Conservation (phyloP, 2,329 filamentous ascomycete species). For the Paramyrothecium sp. region DNA sequence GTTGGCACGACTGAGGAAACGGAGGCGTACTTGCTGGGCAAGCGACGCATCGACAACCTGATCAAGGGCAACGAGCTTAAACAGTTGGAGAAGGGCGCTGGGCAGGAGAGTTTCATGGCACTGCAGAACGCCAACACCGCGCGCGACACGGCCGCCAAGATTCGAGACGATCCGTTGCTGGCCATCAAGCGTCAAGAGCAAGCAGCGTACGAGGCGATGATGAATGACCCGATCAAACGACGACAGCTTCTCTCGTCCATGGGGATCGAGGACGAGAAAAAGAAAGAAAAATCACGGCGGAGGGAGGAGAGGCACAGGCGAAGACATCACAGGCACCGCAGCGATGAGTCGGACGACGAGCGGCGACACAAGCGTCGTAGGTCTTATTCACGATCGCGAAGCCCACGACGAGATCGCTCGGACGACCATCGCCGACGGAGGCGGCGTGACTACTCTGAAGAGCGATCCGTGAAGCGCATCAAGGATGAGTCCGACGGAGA, state of each 20-base stretch:
- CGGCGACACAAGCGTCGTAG: slow-evolving; percentile 39
- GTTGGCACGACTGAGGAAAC: slow-evolving; percentile 81
- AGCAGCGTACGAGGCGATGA: slow-evolving; percentile 75
- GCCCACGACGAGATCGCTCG: slow-evolving; percentile 31
- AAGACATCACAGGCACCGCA: slow-evolving; percentile 42
- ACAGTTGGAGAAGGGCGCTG: slow-evolving; percentile 73
- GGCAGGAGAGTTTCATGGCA: slow-evolving; percentile 58
- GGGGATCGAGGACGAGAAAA: slow-evolving; percentile 51
- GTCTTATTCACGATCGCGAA: slow-evolving; percentile 45
- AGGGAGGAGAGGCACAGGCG: slow-evolving; percentile 35
- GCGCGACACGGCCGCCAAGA: slow-evolving; percentile 80
- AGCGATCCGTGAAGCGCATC: slow-evolving; percentile 12
- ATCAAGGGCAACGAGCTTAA: slow-evolving; percentile 79
- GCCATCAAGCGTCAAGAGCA: slow-evolving; percentile 94
- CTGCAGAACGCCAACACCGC: slow-evolving; percentile 69
- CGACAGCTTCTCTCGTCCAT: slow-evolving; percentile 65
- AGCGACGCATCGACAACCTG: slow-evolving; percentile 81
- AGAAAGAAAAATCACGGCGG: slow-evolving; percentile 34
- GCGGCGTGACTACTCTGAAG: slow-evolving; percentile 13
- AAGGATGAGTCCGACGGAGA: slow-evolving; percentile 17
- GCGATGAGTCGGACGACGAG: slow-evolving; percentile 39
- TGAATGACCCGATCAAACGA: slow-evolving; percentile 71
- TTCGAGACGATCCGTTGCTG: slow-evolving; percentile 85
- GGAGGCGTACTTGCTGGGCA: slow-evolving; percentile 90
- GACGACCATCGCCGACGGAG: slow-evolving; percentile 17